Evolutionary conservation across 139 green algal species (phyloP).

Genomic region (Chlorella sp.): DNA sequence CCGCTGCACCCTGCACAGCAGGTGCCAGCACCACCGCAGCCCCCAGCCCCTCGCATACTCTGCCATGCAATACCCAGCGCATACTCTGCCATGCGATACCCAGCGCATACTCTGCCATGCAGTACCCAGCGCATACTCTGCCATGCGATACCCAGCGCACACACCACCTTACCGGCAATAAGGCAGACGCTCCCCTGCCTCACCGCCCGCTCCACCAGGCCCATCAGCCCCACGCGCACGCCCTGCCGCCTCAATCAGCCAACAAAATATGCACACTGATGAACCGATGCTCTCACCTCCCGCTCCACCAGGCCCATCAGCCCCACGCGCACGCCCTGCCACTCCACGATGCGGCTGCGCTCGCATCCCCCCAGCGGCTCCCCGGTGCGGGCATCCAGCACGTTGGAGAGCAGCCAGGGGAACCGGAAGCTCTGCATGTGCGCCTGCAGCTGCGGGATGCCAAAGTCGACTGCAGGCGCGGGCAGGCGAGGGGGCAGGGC

Average conservation of each 20-base stretch:
- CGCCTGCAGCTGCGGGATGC: constrained; percentile 54
- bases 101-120: too few species aligned
- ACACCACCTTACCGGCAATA: too few species aligned
- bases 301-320: constrained; percentile 79
- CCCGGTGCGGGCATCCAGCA: constrained; percentile 66
- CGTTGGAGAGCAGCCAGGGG: constrained; percentile 84
- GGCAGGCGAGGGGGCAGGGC: background rate
- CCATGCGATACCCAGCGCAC: too few species aligned
- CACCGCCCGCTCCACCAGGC: constrained; percentile 78
- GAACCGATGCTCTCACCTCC: constrained; percentile 64
- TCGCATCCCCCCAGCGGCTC: constrained; percentile 45
- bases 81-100: too few species aligned
- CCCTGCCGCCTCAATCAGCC: constrained; percentile 51
- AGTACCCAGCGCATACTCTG: too few species aligned
- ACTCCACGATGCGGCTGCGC: constrained; percentile 35
- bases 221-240: constrained; percentile 69
- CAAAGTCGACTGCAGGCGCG: constrained; percentile 43
- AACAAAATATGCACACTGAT: background rate
- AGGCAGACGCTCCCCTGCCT: too few species aligned
- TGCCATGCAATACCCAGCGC: too few species aligned
- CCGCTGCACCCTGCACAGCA: too few species aligned
- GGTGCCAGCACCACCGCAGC: too few species aligned
- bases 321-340: constrained; percentile 60
- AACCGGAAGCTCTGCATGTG: constrained; percentile 69
- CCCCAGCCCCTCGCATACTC: too few species aligned